phyloP scores from a whole-genome alignment of 129 eudicot species.

The Flaveria bidentis region DNA sequence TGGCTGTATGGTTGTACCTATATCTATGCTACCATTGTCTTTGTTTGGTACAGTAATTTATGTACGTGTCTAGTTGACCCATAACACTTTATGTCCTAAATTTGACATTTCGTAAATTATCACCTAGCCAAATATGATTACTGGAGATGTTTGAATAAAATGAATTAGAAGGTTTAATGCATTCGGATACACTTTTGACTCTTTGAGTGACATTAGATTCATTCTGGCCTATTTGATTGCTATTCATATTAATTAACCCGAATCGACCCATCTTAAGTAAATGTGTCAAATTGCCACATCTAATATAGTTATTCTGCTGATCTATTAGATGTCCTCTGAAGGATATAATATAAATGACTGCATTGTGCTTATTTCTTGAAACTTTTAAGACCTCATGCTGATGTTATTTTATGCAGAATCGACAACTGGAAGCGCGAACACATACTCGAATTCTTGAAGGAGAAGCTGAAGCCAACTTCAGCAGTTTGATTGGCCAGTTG shows the following conservation, averaged over 20 bases:
- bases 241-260: neutral
- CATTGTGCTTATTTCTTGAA: slow-evolving; percentile 11
- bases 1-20: neutral
- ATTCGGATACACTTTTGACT: neutral
- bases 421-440: slow-evolving; percentile 99
- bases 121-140: neutral
- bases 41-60: neutral
- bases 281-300: neutral
- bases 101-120: neutral
- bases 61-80: neutral
- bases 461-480: slow-evolving; percentile 72
- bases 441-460: slow-evolving; percentile 73
- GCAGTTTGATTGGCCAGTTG: slow-evolving; percentile 32
- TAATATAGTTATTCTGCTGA: neutral
- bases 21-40: slow-evolving; percentile 3
- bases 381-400: slow-evolving; percentile 5
- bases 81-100: neutral
- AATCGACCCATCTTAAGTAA: neutral
- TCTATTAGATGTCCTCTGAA: neutral
- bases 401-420: slow-evolving; percentile 48
- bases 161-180: neutral
- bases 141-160: neutral
- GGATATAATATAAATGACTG: neutral
- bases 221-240: neutral
- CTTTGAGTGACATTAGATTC: neutral